Conservation (phyloP, 495 filamentous ascomycete genomes). For the Xanthoparmelia taractica region DNA sequence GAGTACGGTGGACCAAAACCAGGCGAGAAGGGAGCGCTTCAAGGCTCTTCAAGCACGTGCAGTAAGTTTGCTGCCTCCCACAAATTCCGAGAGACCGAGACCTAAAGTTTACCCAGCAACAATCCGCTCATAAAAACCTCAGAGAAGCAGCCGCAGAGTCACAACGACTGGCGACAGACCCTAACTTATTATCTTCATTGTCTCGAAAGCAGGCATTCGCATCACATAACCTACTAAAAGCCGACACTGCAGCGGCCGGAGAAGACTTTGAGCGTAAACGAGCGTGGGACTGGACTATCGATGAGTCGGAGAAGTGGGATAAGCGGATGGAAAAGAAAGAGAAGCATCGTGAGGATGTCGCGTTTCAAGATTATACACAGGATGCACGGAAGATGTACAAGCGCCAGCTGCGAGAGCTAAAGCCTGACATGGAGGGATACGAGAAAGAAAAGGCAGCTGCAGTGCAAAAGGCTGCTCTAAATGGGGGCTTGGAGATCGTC, state of each 20-base stretch:
- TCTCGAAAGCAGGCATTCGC: slow-evolving; percentile 77
- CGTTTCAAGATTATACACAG: slow-evolving; percentile 82
- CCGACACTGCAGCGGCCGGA: slow-evolving; percentile 73
- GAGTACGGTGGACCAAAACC: slow-evolving; percentile 33
- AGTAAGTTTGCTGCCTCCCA: slow-evolving; percentile 31
- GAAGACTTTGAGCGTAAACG: slow-evolving; percentile 96
- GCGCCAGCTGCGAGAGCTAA: slow-evolving; percentile 64
- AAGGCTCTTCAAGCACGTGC: slow-evolving; percentile 79
- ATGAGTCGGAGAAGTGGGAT: slow-evolving; percentile 92
- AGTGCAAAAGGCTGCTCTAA: slow-evolving; percentile 71
- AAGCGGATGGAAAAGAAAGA: slow-evolving; percentile 79
- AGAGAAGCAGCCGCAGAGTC: slow-evolving; percentile 79
- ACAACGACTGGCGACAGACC: slow-evolving; percentile 69
- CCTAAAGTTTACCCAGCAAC: slow-evolving; percentile 44
- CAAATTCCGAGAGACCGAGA: slow-evolving; percentile 22
- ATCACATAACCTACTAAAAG: slow-evolving; percentile 87
- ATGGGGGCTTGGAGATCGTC: slow-evolving; percentile 79
- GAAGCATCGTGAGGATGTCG: slow-evolving; percentile 71
- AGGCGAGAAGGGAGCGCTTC: slow-evolving; percentile 62
- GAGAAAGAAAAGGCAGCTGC: slow-evolving; percentile 76
- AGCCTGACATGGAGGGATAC: slow-evolving; percentile 65
- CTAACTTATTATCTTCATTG: slow-evolving; percentile 59
- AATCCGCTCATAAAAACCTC: slow-evolving; percentile 65
- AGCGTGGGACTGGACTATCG: slow-evolving; percentile 96
- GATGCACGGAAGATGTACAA: slow-evolving; percentile 91